These are phyloP conservation scores for Urostyla sp. DNA, from an alignment of 73 alveolate species.

Conservation along the genomic window DNA sequence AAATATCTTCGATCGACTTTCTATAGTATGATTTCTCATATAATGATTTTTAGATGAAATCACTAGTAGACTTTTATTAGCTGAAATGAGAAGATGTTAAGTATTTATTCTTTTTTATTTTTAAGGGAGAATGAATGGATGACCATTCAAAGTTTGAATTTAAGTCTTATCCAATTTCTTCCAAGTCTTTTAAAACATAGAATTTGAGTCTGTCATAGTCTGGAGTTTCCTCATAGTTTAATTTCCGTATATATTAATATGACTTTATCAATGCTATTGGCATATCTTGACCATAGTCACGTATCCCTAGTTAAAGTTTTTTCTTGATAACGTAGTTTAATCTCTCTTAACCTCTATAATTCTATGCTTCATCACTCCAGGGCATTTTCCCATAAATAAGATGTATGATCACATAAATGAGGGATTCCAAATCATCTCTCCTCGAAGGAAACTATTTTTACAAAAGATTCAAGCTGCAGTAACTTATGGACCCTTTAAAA, in stretches of 20 bases:
- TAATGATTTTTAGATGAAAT: conserved; percentile 2
- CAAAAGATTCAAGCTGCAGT: conserved; percentile 48
- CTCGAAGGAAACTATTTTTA: conserved; percentile 56
- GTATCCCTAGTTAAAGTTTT: conserved; percentile 12
- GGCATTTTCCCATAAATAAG: conserved; percentile 57
- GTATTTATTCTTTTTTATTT: neutral
- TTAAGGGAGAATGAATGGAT: neutral
- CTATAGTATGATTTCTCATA: conserved; percentile 9
- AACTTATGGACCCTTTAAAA: conserved; percentile 60
- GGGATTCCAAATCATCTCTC: conserved; percentile 72
- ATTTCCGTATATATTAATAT: conserved; percentile 1
- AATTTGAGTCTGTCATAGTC: conserved; percentile 11
- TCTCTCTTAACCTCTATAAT: conserved; percentile 42
- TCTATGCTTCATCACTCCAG: conserved; percentile 53
- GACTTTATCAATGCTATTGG: conserved; percentile 35
- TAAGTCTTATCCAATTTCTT: neutral
- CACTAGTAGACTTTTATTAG: neutral
- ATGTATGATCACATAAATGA: conserved; percentile 50
- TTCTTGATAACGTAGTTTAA: conserved; percentile 35
- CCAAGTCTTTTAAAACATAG: conserved; percentile 2
- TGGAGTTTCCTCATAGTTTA: conserved; percentile 17
- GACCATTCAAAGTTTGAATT: conserved; percentile 40
- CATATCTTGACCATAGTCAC: conserved; percentile 1
- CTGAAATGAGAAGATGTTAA: neutral
- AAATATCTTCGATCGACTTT: conserved; percentile 8